A percentile compares a stretch with the other conserved stretches of the same genome.
phyloP scores from a whole-genome alignment of 2,329 filamentous ascomycete genomes.

The Torrubiella hemipterigena region DNA sequence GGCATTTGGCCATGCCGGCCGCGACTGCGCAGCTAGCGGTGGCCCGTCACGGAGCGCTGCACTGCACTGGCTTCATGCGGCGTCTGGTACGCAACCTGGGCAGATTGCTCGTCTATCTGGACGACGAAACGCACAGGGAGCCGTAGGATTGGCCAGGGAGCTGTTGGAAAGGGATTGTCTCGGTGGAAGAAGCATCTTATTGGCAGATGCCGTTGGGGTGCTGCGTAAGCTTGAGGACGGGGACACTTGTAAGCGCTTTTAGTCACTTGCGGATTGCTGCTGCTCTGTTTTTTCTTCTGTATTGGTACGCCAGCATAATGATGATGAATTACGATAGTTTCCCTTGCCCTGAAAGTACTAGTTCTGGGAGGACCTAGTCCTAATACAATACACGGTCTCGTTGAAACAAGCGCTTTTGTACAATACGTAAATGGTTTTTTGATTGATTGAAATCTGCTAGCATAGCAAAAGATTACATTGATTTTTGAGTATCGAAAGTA shows the following conservation, averaged over 20 bases:
- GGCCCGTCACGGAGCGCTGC: constrained; percentile 15
- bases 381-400: too few species aligned
- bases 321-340: too few species aligned
- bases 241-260: constrained; percentile 29
- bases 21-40: constrained; percentile 10
- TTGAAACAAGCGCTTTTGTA: too few species aligned
- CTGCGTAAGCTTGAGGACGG: constrained; percentile 38
- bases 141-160: constrained; percentile 35
- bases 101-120: constrained; percentile 25
- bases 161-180: constrained; percentile 36
- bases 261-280: too few species aligned
- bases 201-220: constrained; percentile 40
- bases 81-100: constrained; percentile 26
- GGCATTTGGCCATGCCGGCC: constrained; percentile 33
- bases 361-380: too few species aligned
- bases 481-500: too few species aligned
- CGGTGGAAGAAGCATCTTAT: constrained; percentile 34
- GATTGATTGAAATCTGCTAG: too few species aligned
- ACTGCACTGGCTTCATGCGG: constrained; percentile 24
- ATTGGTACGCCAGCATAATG: too few species aligned
- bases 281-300: too few species aligned
- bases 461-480: too few species aligned
- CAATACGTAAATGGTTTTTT: too few species aligned
- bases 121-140: constrained; percentile 27
- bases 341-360: too few species aligned